Percentiles rank a stretch among this genome's conserved stretches.
These are phyloP conservation scores for Globisporangium cederbergense DNA, from an alignment of 352 stramenopile genomes.

Conservation along the genomic window DNA sequence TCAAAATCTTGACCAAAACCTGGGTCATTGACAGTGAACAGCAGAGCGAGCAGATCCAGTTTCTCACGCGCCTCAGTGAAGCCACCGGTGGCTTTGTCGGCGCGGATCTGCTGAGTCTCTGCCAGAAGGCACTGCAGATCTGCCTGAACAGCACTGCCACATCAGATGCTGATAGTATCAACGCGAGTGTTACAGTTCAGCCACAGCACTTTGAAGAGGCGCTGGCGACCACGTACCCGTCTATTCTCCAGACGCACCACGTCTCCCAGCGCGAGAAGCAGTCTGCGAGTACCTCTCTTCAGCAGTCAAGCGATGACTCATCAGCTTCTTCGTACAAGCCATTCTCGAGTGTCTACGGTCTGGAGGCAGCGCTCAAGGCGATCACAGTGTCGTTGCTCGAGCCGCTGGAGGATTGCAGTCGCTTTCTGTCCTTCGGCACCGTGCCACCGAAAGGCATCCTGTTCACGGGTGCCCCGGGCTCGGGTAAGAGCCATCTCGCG, in stretches of 20 bases:
- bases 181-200: conserved; percentile 10
- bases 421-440: conserved; percentile 97
- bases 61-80: conserved; percentile 90
- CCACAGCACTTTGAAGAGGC: conserved; percentile 79
- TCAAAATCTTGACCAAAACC: conserved; percentile 86
- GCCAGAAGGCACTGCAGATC: conserved; percentile 63
- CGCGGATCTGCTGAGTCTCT: conserved; percentile 78
- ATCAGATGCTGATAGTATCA: conserved; percentile 1
- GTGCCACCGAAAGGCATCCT: conserved; percentile 96
- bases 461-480: conserved; percentile 97
- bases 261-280: conserved; percentile 76
- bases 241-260: conserved; percentile 94
- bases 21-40: conserved; percentile 43
- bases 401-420: conserved; percentile 93
- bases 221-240: conserved; percentile 91
- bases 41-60: conserved; percentile 34
- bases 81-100: conserved; percentile 95
- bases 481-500: conserved; percentile 97
- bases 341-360: conserved; percentile 92
- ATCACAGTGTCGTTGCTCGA: conserved; percentile 97
- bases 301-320: conserved; percentile 10
- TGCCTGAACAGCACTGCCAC: conserved; percentile 36
- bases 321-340: neutral
- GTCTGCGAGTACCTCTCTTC: conserved; percentile 26
- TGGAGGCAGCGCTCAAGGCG: conserved; percentile 95